Evolutionary conservation across 2,329 filamentous ascomycete genomes (phyloP).

Genomic region (Arachnomyces sp.): DNA sequence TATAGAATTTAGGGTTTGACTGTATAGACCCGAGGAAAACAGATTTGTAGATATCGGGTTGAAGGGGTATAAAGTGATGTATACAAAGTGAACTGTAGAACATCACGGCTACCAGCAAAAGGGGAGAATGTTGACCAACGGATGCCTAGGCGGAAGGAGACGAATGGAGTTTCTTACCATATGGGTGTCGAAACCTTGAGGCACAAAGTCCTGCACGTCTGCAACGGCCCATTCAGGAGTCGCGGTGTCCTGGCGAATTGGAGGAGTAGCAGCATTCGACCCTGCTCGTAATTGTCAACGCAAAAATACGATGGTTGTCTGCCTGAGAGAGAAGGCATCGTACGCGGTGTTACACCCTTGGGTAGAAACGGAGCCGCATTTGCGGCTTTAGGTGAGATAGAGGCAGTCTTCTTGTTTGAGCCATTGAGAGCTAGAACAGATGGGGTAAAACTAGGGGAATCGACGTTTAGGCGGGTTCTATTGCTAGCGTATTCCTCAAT

Average conservation of each 20-base stretch:
- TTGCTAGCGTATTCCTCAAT: slow-evolving; percentile 13
- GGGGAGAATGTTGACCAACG: neutral
- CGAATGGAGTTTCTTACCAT: slow-evolving; percentile 35
- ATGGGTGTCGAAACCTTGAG: slow-evolving; percentile 43
- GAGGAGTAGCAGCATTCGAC: slow-evolving; percentile 35
- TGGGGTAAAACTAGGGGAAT: slow-evolving; percentile 92
- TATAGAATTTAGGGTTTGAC: too few species aligned
- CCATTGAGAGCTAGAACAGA: slow-evolving; percentile 36
- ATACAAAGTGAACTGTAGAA: too few species aligned
- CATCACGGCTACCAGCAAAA: neutral
- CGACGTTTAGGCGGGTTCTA: slow-evolving; percentile 80
- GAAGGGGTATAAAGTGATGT: too few species aligned
- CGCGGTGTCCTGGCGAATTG: slow-evolving; percentile 31
- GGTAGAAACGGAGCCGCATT: slow-evolving; percentile 61
- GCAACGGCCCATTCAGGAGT: slow-evolving; percentile 39
- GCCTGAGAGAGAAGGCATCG: slow-evolving; percentile 6
- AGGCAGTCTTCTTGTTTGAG: slow-evolving; percentile 56
- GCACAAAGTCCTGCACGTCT: slow-evolving; percentile 45
- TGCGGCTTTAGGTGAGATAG: slow-evolving; percentile 81
- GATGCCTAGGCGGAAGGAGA: neutral
- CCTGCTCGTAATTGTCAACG: slow-evolving; percentile 20
- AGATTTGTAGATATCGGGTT: too few species aligned
- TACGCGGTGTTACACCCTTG: slow-evolving; percentile 34
- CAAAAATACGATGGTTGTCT: slow-evolving; percentile 2
- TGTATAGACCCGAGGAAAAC: too few species aligned